These are phyloP conservation scores for Westerdykella ornata DNA, from an alignment of 2,329 filamentous ascomycete species.

Conservation along the genomic window DNA sequence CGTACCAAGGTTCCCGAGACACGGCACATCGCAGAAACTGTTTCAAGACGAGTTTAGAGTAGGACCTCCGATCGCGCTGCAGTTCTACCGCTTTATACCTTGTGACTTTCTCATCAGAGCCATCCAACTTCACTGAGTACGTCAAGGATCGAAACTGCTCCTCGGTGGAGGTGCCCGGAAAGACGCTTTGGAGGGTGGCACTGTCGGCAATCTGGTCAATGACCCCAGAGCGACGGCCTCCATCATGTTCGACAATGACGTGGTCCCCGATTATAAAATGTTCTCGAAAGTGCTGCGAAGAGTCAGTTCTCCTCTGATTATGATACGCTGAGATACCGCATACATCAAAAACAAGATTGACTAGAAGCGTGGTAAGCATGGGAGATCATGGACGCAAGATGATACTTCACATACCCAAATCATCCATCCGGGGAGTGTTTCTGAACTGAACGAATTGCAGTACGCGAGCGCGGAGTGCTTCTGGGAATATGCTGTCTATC, in stretches of 20 bases:
- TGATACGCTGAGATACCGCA: neutral
- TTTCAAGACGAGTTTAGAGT: constrained; percentile 88
- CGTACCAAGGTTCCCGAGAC: constrained; percentile 85
- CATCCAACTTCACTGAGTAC: constrained; percentile 30
- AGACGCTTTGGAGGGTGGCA: constrained; percentile 24
- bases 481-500: constrained; percentile 86
- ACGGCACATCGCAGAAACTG: constrained; percentile 94
- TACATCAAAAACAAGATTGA: constrained; percentile 30
- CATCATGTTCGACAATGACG: constrained; percentile 30
- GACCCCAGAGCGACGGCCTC: constrained; percentile 21
- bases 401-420: constrained; percentile 49
- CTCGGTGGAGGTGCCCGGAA: constrained; percentile 21
- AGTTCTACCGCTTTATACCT: constrained; percentile 52
- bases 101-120: constrained; percentile 43
- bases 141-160: constrained; percentile 27
- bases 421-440: constrained; percentile 76
- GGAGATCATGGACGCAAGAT: constrained; percentile 28
- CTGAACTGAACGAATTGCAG: constrained; percentile 87
- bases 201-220: constrained; percentile 30
- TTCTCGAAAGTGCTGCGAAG: constrained; percentile 29
- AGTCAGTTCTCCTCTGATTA: constrained; percentile 1
- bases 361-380: constrained; percentile 18
- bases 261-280: constrained; percentile 28
- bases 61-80: constrained; percentile 78
- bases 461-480: constrained; percentile 83